Base-by-base conservation (phyloP, 2,329 filamentous ascomycete genomes). In the Claviceps paspali region DNA sequence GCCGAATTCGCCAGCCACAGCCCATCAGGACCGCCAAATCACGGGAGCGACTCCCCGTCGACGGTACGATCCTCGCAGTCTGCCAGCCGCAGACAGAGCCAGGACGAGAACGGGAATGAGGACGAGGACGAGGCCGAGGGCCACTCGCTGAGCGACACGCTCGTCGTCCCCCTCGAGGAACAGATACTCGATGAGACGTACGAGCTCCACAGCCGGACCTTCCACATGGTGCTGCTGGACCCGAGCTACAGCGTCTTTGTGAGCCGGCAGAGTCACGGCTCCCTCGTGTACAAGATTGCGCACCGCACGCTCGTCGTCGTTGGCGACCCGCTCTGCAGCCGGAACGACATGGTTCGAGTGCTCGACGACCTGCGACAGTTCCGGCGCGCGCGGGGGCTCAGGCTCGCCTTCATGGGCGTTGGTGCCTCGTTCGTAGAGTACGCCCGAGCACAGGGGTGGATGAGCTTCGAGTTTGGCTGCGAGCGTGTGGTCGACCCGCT, bases 151-250 rank as follows among this genome's bases (percentile, higher is more conserved):
- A 36, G 36, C 24, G 36, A 38, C 17, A 34, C 36, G 11, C 29
- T 38, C 23, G 36, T 38, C 8, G 30, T 38, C 3, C 32, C 36
- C n/a, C 4, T 19, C 29, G 36, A 38, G 7, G 36, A 38, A 9
- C 36, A 38, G n/a, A 33, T 33, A 15, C 36, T 40, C 30, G 33
- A 40, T 19, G 33, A 33, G 12, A 38, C 41, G 1, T 47, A 47
- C 18, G 29, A 41, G n/a, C 39, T 37, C 21, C 41, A 42, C 36
- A 44, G 46, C 30, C 35, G 42, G 14, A 45, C 46, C 7, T 42
- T 45, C 7, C 46, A 48, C 40, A 48, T 48, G 46, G 44, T 45
- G 6, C 40, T 48, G 22, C 46, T 48, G 28, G 46, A 48, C 17
- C 44, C 44, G 10, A 44, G 33, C 33, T 48, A 48, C 32, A 18